These are phyloP conservation scores for Coniochaeta ligniaria DNA, from an alignment of 2,329 filamentous ascomycete species.

Conservation along the genomic window DNA sequence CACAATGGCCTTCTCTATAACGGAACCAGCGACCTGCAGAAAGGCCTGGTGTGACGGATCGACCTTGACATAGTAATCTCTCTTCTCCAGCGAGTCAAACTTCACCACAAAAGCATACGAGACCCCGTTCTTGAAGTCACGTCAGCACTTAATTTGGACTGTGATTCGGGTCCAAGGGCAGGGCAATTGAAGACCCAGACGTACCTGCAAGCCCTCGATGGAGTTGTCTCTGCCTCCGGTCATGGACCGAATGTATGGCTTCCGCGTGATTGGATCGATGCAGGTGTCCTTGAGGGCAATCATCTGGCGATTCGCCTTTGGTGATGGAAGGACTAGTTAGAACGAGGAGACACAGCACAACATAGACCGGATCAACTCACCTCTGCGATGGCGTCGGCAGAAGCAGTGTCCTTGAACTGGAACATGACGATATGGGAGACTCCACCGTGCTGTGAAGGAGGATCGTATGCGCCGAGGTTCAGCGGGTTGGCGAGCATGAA, in stretches of 20 bases:
- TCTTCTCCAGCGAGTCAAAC: conserved; percentile 29
- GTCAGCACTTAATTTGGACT: conserved; percentile 4
- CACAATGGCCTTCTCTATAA: conserved; percentile 29
- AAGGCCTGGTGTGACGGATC: conserved; percentile 31
- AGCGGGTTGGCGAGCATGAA: conserved; percentile 9
- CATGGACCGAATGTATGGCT: conserved; percentile 52
- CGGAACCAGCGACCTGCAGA: conserved; percentile 20
- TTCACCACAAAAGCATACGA: conserved; percentile 34
- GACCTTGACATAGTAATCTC: conserved; percentile 32
- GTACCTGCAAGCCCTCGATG: conserved; percentile 52
- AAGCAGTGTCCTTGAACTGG: conserved; percentile 10
- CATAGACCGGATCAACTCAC: conserved; percentile 3
- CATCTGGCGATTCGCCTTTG: conserved; percentile 29
- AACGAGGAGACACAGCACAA: conserved; percentile 1
- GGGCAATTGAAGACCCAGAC: conserved; percentile 6
- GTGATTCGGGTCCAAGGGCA: not conserved
- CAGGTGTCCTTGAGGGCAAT: conserved; percentile 50
- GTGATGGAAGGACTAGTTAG: not conserved
- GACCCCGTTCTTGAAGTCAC: conserved; percentile 24
- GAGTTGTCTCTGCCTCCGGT: conserved; percentile 57
- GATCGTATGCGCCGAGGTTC: conserved; percentile 7
- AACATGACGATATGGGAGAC: conserved; percentile 13
- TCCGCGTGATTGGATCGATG: conserved; percentile 47
- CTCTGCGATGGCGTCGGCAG: conserved; percentile 2
- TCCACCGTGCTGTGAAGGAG: conserved; percentile 1